Evolutionary conservation across 164 flowering plant species (phyloP).

Genomic region (Vitis labrusca): DNA sequence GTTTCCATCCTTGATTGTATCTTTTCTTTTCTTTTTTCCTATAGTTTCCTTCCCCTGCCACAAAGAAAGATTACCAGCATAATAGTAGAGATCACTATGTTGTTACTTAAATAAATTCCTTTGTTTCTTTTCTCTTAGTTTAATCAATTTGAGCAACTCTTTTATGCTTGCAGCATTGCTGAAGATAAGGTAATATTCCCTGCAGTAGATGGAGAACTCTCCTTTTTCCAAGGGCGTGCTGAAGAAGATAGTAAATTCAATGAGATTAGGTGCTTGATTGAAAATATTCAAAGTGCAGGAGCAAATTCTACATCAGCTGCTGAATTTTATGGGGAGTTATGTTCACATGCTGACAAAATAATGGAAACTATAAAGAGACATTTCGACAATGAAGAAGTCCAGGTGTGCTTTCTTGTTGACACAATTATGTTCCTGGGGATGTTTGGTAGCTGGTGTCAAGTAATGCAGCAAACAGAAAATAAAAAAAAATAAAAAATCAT

Average conservation of each 20-base stretch:
- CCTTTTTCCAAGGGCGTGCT: conserved; percentile 86
- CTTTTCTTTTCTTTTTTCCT: not conserved
- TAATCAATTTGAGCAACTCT: conserved; percentile 3
- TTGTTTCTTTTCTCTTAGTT: not conserved
- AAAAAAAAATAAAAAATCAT: not conserved
- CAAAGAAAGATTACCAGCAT: not conserved
- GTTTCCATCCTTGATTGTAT: not conserved
- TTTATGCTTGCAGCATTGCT: conserved; percentile 71
- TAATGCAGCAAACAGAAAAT: not conserved
- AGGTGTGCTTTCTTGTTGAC: conserved; percentile 44
- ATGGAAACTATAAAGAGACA: conserved; percentile 81
- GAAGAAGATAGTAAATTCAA: conserved; percentile 90
- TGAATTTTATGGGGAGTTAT: conserved; percentile 71
- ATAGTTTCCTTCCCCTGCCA: not conserved
- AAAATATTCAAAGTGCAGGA: conserved; percentile 79
- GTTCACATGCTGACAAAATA: conserved; percentile 88
- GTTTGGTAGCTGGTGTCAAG: conserved; percentile 2
- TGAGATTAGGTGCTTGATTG: conserved; percentile 81
- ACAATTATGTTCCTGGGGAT: not conserved
- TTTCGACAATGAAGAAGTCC: conserved; percentile 80
- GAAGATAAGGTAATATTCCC: conserved; percentile 97
- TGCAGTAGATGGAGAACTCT: conserved; percentile 83
- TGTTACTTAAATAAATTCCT: not conserved
- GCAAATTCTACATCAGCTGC: conserved; percentile 64
- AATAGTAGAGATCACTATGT: not conserved